Evolutionary conservation across 805 yeast species (phyloP).

Genomic region (Candida hispaniensis): DNA sequence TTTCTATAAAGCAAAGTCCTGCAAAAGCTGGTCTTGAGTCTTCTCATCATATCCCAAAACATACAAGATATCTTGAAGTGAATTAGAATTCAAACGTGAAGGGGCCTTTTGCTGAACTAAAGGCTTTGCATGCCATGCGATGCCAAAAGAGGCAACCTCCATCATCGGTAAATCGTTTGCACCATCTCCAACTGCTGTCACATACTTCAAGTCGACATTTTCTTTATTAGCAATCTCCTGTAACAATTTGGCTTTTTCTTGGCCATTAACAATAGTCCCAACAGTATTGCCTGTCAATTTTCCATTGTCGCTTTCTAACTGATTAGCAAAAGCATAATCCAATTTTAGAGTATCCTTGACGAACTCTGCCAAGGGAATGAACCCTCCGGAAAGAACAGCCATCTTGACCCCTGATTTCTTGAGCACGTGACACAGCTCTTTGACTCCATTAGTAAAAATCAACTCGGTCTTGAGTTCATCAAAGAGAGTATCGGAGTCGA

Average conservation of each 20-base stretch:
- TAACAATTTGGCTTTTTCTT: constrained; percentile 65
- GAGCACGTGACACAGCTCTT: constrained; percentile 53
- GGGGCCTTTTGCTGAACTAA: constrained; percentile 80
- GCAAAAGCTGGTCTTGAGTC: constrained; percentile 20
- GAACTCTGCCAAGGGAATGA: constrained; percentile 73
- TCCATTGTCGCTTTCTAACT: constrained; percentile 35
- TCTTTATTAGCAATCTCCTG: constrained; percentile 34
- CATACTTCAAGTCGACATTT: constrained; percentile 29
- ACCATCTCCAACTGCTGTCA: constrained; percentile 92
- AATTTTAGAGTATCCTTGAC: constrained; percentile 57
- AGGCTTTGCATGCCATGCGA: constrained; percentile 98
- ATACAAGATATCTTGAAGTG: constrained; percentile 66
- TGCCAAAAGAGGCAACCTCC: constrained; percentile 82
- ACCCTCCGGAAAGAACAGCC: constrained; percentile 93
- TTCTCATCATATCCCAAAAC: constrained; percentile 46
- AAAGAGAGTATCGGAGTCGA: constrained; percentile 60
- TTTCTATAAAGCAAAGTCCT: constrained; percentile 1
- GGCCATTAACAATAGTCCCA: constrained; percentile 82
- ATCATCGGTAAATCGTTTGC: constrained; percentile 93
- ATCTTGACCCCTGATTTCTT: constrained; percentile 51
- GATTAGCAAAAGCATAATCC: constrained; percentile 86
- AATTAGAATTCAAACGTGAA: constrained; percentile 60
- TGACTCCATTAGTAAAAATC: constrained; percentile 75
- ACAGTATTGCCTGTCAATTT: constrained; percentile 61
- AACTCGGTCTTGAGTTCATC: constrained; percentile 63